Evolutionary conservation across 352 stramenopile genomes (phyloP).

Genomic region (Phytophthora meadii): DNA sequence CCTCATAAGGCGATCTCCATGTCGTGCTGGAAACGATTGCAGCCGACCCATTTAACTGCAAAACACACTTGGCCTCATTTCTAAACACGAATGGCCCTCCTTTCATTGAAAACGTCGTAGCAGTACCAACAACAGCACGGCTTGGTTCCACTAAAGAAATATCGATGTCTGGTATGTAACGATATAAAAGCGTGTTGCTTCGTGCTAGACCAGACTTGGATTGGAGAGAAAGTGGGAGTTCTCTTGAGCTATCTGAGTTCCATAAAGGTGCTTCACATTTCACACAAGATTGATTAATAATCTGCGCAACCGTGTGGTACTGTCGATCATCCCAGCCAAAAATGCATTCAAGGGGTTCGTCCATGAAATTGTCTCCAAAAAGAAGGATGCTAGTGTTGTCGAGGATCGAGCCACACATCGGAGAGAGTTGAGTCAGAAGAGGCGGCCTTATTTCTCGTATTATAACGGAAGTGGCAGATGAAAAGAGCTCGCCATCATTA

Average conservation of each 20-base stretch:
- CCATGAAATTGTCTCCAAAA: conserved; percentile 21
- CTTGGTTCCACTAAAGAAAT: conserved; percentile 34
- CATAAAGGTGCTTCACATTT: conserved; percentile 40
- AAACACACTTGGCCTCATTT: conserved; percentile 20
- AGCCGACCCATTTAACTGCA: conserved; percentile 8
- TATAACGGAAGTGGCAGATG: conserved; percentile 6
- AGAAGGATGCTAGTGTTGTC: conserved; percentile 30
- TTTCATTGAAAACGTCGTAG: conserved; percentile 24
- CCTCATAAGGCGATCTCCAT: conserved; percentile 45
- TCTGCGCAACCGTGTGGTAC: conserved; percentile 10
- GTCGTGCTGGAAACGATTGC: conserved; percentile 6
- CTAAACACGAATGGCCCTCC: conserved; percentile 38
- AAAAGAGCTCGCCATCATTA: conserved; percentile 46
- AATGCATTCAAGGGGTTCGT: conserved; percentile 34
- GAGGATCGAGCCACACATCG: conserved; percentile 30
- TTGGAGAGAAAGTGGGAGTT: conserved; percentile 43
- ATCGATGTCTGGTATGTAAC: conserved; percentile 31
- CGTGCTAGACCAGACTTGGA: conserved; percentile 10
- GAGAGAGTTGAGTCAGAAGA: conserved; percentile 28
- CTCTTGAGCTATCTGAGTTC: conserved; percentile 17
- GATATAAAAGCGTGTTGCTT: conserved; percentile 55
- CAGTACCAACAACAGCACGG: conserved; percentile 19
- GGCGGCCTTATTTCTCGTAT: conserved; percentile 8
- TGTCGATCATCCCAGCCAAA: conserved; percentile 46
- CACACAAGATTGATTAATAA: conserved; percentile 33